These are phyloP conservation scores for Tetradesmus lagerheimii DNA, from an alignment of 139 green algal genomes.

Conservation along the genomic window DNA sequence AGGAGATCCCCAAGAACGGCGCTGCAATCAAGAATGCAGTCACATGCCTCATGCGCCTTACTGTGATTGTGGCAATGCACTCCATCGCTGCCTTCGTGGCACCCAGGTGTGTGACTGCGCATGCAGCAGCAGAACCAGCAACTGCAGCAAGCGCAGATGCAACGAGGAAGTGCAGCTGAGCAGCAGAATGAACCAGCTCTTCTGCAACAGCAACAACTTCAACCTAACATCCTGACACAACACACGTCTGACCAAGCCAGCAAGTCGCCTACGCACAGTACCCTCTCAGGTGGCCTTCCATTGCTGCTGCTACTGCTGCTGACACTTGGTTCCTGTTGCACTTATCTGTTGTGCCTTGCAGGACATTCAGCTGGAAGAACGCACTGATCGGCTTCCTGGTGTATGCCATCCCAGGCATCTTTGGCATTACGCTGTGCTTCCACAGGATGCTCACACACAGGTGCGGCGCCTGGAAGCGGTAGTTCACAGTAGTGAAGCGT, in stretches of 20 bases:
- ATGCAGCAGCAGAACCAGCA: neutral
- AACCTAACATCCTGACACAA: too few species aligned
- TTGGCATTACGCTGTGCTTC: conserved; percentile 93
- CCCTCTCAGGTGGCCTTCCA: too few species aligned
- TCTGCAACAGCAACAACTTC: too few species aligned
- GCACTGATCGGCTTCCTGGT: conserved; percentile 48
- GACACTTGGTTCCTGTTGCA: too few species aligned
- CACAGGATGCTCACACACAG: conserved; percentile 67
- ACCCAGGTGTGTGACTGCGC: neutral
- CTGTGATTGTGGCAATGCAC: conserved; percentile 35
- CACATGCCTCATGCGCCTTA: conserved; percentile 33
- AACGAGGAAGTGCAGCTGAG: neutral
- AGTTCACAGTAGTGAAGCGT: too few species aligned
- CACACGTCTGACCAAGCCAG: too few species aligned
- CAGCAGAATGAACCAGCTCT: too few species aligned
- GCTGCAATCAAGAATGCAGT: conserved; percentile 43
- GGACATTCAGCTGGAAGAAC: conserved; percentile 30
- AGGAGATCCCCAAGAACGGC: conserved; percentile 22
- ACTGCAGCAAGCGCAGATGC: neutral
- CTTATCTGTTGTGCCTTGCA: neutral
- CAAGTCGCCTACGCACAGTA: too few species aligned
- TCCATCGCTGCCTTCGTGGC: neutral
- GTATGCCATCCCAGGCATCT: conserved; percentile 75
- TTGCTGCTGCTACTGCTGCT: too few species aligned
- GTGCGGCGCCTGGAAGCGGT: neutral